Base-by-base conservation (phyloP, 2,329 filamentous ascomycete genomes). In the Pseudocercospora fuligena region DNA sequence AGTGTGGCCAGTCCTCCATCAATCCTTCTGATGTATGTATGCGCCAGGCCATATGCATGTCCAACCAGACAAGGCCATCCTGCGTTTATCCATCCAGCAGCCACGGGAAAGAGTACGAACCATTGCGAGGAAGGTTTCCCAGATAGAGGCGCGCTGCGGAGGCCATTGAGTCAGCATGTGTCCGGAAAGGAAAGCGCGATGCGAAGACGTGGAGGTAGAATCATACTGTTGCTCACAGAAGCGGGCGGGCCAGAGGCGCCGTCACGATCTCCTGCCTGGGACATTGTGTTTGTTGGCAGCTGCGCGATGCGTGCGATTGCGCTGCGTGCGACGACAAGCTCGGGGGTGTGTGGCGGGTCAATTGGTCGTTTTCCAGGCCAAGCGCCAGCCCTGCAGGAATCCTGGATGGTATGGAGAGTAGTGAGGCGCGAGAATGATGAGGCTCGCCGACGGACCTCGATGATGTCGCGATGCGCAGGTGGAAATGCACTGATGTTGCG, bases 111-210 rank as follows among this genome's bases (percentile, higher is more conserved):
- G 66, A 61, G 73, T 74, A 81, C 90, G 84, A 89, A 97, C 94
- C 93, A 86, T 92, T 93, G 82, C 93, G 92, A 82, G 95, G 94
- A 81, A 99, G 90, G 84, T 98, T 98, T 82, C 94, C 94, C 84
- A 98, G 51, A 21, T 65, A 53, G 43, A 49, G 60, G 14, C 60
- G 60, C 31, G 59, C 57, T 46, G 63, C 59, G 53, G 23, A 54
- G 57, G 43, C 46, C 27, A 59, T 63, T 19, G 47, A 16, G 46
- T 53, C 14, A 63, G 47, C 61, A 63, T 31, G 16, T 19, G 51
- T 8, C 27, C 25, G 5, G 59, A 53, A 7, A 3, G 23, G 43
- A 33, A 51, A 23, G 27, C n/a, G 59, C 40, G 27, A 61, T n/a
- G 31, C 33, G 31, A 9, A 25, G 43, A n/a, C 11, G 46, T 9